These are phyloP conservation scores for Pelargonium cotyledonis DNA, from an alignment of 441 rosid species.

Conservation along the genomic window DNA sequence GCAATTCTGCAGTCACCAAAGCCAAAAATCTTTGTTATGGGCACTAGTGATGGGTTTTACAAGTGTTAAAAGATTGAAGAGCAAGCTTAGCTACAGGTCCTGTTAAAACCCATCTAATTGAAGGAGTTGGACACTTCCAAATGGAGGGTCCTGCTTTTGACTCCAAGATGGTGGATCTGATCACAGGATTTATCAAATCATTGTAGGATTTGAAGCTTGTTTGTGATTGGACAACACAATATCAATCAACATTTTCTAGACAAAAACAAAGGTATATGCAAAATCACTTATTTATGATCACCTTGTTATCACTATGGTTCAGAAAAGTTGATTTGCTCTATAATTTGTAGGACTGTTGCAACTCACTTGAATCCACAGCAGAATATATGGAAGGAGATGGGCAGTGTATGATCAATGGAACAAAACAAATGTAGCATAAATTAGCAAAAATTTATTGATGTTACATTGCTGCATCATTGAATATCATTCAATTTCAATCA, in stretches of 20 bases:
- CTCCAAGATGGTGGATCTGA: constrained; percentile 56
- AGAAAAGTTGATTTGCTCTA: too few species aligned
- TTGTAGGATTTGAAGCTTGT: constrained; percentile 25
- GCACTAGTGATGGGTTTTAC: constrained; percentile 83
- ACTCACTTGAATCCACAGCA: too few species aligned
- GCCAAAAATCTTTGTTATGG: constrained; percentile 88
- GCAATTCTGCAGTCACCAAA: constrained; percentile 56
- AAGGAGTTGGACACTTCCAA: constrained; percentile 82
- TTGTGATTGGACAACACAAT: not conserved
- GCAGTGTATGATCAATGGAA: too few species aligned
- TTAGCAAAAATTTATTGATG: too few species aligned
- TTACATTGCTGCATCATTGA: too few species aligned
- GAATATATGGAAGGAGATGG: too few species aligned
- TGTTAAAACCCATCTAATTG: constrained; percentile 59
- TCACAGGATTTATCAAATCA: constrained; percentile 47
- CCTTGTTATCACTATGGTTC: too few species aligned
- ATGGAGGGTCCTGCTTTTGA: constrained; percentile 86
- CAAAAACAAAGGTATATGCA: constrained; percentile 12
- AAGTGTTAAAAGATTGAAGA: constrained; percentile 66
- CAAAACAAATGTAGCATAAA: too few species aligned
- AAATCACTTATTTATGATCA: not conserved
- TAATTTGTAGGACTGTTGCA: too few species aligned
- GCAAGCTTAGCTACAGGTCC: constrained; percentile 69
- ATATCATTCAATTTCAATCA: too few species aligned
- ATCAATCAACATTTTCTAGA: too few species aligned